Base-by-base conservation (phyloP, 2,329 filamentous ascomycete genomes). In the Epichloe sylvatica region DNA sequence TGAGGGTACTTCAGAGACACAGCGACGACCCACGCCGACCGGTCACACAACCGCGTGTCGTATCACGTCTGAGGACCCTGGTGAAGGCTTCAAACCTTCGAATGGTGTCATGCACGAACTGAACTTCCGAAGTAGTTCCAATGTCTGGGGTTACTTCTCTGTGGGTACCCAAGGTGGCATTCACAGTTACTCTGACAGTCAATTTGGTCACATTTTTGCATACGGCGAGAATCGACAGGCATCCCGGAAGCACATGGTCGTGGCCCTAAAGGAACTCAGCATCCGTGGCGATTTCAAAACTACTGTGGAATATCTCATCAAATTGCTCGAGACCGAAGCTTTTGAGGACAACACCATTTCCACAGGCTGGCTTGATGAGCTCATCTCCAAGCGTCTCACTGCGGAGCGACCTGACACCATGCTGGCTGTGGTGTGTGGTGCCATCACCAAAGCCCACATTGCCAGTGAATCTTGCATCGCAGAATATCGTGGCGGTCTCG, bases 141-240 rank as follows among this genome's bases (percentile, higher is more conserved):
- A 98, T 59, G 92, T 97, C 50, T 98, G 92, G 92, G 92, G 92
- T 77, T 98, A 98, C 72, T 98, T 98, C 81, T 98, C 92, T 48
- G 92, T 98, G 67, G 87, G 90, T 73, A 92, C 90, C 9, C 84
- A 89, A 50, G 91, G 90, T 72, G 90, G 90, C 69, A 98, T 98
- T 57, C 92, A 98, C 80, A 96, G 88, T 69, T 98, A 95, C 77
- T 97, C 92, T 7, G 92, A 98, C 73, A 94, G 86, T 63, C 92
- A 98, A 65, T 98, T 98, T 60, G 92, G 92, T 70, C 92, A 98
- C 71, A 98, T 98, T 59, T 98, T 98, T 68, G 94, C 92, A 47
- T 98, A 97, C 60, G 92, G 92, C 53, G 92, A 98, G 76, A 98
- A 94, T 74, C 83, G 92, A 67, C 84, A 89, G 46, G 90, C 92